phyloP scores from a whole-genome alignment of 192 early-diverging fungal genomes.

The Coemansia javaensis region DNA sequence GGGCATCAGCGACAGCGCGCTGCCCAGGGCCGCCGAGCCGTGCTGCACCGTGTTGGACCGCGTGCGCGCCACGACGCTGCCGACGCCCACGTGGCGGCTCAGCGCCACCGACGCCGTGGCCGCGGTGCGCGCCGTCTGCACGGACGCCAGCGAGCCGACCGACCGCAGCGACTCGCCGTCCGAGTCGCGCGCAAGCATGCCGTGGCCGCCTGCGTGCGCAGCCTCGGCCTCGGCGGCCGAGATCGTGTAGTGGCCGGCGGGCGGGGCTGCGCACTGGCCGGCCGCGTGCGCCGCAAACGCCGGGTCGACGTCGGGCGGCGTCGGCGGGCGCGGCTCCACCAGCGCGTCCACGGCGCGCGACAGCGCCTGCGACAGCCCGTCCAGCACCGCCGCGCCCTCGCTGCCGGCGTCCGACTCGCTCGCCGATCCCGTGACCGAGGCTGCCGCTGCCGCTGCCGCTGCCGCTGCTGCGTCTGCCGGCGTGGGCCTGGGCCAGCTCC shows the following conservation, averaged over 20 bases:
- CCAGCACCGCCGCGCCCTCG: constrained; percentile 1
- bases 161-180: constrained; percentile 40
- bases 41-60: constrained; percentile 28
- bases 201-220: background rate
- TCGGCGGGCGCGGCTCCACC: constrained; percentile 38
- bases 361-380: constrained; percentile 33
- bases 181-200: constrained; percentile 15
- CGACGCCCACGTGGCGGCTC: constrained; percentile 3
- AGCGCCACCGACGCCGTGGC: constrained; percentile 19
- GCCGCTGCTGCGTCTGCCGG: background rate
- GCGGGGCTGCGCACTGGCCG: no score
- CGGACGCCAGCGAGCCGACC: constrained; percentile 27
- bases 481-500: constrained; percentile 13
- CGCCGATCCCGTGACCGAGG: background rate
- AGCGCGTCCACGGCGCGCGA: constrained; percentile 40
- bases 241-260: constrained; percentile 10
- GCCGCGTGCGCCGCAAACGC: constrained; percentile 11
- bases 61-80: no score
- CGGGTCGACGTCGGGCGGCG: constrained; percentile 39
- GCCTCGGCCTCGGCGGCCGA: constrained; percentile 13
- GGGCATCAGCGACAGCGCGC: constrained; percentile 1
- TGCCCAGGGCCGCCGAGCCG: background rate
- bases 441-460: background rate
- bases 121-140: constrained; percentile 32
- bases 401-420: background rate